Evolutionary conservation across 176 grass and related monocot genomes (phyloP).

Genomic region (Oryza australiensis): DNA sequence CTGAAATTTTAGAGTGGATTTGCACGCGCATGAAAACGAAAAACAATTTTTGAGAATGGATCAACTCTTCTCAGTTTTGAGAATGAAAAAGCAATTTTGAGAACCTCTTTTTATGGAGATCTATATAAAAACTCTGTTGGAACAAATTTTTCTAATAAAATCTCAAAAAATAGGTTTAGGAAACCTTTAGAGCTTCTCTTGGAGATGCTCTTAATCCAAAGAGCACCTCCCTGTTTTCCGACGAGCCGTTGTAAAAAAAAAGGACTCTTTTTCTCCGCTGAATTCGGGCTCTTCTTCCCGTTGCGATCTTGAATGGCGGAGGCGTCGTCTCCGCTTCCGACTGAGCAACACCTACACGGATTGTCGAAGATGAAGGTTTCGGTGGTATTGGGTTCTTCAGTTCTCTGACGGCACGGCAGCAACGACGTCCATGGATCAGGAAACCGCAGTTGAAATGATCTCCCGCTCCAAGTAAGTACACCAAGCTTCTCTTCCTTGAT

Average conservation of each 20-base stretch:
- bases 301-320: neutral
- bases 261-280: neutral
- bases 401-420: slow-evolving; percentile 5
- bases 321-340: neutral
- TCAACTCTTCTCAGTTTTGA: too few relatives aligned
- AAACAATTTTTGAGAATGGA: too few relatives aligned
- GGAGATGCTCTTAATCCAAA: too few relatives aligned
- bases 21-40: too few relatives aligned
- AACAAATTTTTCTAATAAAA: too few relatives aligned
- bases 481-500: neutral
- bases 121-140: too few relatives aligned
- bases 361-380: neutral
- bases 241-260: neutral
- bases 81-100: too few relatives aligned
- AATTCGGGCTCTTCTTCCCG: neutral
- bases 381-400: neutral
- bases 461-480: neutral
- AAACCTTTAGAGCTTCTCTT: too few relatives aligned
- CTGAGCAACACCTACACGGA: neutral
- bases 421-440: neutral
- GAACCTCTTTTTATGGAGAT: too few relatives aligned
- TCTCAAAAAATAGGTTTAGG: too few relatives aligned
- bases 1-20: too few relatives aligned
- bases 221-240: neutral
- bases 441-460: neutral